Evolutionary conservation across 1,139 yeast species (phyloP).

Genomic region (Geotrichum reessii): DNA sequence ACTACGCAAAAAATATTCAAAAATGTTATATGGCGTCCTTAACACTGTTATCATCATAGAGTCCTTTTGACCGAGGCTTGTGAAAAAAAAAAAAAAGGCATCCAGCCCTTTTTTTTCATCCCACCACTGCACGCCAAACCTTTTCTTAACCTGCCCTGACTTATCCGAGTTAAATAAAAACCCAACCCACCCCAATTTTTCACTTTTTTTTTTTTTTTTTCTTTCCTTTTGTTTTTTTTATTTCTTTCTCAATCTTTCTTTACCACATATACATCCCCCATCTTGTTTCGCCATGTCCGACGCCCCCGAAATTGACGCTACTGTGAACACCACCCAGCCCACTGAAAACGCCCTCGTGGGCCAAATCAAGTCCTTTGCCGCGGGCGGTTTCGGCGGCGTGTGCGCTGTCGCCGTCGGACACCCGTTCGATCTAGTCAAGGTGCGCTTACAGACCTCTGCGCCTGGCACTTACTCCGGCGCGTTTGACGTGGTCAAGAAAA

Average conservation of each 20-base stretch:
- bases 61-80: neutral
- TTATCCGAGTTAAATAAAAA: neutral
- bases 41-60: neutral
- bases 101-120: neutral
- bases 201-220: neutral
- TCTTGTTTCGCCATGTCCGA: constrained; percentile 14
- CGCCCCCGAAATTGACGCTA: constrained; percentile 16
- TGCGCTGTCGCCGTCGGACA: constrained; percentile 92
- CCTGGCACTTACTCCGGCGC: constrained; percentile 57
- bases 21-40: neutral
- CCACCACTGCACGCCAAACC: constrained; percentile 13
- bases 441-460: constrained; percentile 63
- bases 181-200: neutral
- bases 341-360: constrained; percentile 32
- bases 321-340: constrained; percentile 1
- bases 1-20: too few species aligned
- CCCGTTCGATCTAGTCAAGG: constrained; percentile 91
- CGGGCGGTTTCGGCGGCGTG: constrained; percentile 85
- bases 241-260: neutral
- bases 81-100: neutral
- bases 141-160: neutral
- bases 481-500: constrained; percentile 59
- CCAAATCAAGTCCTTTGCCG: constrained; percentile 68
- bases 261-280: too few species aligned
- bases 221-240: neutral